These are phyloP conservation scores for Penicillium sp. DNA, from an alignment of 2,329 filamentous ascomycete species.

Conservation along the genomic window DNA sequence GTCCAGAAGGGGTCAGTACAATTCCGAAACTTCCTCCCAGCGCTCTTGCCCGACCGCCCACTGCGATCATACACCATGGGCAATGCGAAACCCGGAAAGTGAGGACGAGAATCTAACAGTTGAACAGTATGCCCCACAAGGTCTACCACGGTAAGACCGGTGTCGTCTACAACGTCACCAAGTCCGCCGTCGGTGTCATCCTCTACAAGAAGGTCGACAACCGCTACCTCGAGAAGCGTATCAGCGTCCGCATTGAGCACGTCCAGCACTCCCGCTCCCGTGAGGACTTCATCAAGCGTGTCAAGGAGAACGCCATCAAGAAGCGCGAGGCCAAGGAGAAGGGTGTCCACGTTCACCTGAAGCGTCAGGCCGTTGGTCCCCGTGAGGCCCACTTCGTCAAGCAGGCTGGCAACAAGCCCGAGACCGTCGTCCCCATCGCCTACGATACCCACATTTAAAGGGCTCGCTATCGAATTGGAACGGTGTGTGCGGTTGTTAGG, in stretches of 20 bases:
- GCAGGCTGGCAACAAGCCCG: slow-evolving; percentile 77
- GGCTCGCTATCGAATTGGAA: slow-evolving; percentile 27
- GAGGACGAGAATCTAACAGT: slow-evolving; percentile 25
- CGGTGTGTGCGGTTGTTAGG: slow-evolving; percentile 40
- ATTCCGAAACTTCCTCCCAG: slow-evolving; percentile 18
- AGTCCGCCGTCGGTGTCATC: slow-evolving; percentile 96
- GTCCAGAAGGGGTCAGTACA: slow-evolving; percentile 89
- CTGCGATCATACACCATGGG: slow-evolving; percentile 6
- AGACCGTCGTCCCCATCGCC: slow-evolving; percentile 86
- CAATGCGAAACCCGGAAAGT: background rate
- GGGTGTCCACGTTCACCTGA: slow-evolving; percentile 84
- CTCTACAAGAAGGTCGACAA: slow-evolving; percentile 99
- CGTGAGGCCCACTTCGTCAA: slow-evolving; percentile 78
- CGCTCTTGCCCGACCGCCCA: background rate
- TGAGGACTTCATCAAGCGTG: slow-evolving; percentile 93
- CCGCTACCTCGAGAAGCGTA: slow-evolving; percentile 99
- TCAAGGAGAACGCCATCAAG: slow-evolving; percentile 92
- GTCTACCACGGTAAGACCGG: slow-evolving; percentile 99
- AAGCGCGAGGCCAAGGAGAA: slow-evolving; percentile 91
- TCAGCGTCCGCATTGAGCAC: slow-evolving; percentile 99
- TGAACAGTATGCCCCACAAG: slow-evolving; percentile 90
- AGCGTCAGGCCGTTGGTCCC: slow-evolving; percentile 81
- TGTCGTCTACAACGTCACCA: slow-evolving; percentile 98
- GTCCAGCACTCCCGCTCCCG: slow-evolving; percentile 89
- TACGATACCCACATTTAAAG: slow-evolving; percentile 98